Conservation (phyloP, 192 early-diverging fungal genomes). For the Coemansia asiatica region DNA sequence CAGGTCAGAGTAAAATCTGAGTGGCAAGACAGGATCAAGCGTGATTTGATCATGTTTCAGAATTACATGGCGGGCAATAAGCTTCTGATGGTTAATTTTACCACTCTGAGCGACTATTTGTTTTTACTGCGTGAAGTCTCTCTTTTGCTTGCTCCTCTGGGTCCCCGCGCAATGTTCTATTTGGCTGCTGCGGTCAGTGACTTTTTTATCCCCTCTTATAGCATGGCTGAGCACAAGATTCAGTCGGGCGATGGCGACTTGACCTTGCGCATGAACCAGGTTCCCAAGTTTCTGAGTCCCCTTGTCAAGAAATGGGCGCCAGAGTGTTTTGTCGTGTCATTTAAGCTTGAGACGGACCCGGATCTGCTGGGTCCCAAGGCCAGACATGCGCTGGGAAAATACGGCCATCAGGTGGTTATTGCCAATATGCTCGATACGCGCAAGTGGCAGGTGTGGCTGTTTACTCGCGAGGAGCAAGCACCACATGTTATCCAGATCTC, state of each 20-base stretch:
- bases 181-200: conserved; percentile 97
- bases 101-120: conserved; percentile 89
- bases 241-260: conserved; percentile 87
- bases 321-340: conserved; percentile 91
- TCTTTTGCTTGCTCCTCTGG: conserved; percentile 63
- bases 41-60: conserved; percentile 66
- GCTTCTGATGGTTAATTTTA: conserved; percentile 82
- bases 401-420: conserved; percentile 97
- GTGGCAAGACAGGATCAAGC: conserved; percentile 67
- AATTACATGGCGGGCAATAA: conserved; percentile 59
- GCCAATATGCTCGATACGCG: conserved; percentile 89
- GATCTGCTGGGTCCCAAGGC: conserved; percentile 80
- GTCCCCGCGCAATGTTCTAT: conserved; percentile 85
- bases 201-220: conserved; percentile 93
- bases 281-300: conserved; percentile 94
- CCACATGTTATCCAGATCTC: conserved; percentile 36
- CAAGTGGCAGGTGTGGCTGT: conserved; percentile 77
- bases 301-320: conserved; percentile 91
- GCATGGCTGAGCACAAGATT: conserved; percentile 97
- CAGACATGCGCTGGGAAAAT: conserved; percentile 70
- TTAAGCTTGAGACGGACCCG: conserved; percentile 94
- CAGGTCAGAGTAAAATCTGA: conserved; percentile 63
- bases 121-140: conserved; percentile 82
- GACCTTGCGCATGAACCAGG: conserved; percentile 88
- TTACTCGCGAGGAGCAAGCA: conserved; percentile 32